phyloP scores from a whole-genome alignment of 2,329 filamentous ascomycete genomes.

The Botrytis paeoniae region DNA sequence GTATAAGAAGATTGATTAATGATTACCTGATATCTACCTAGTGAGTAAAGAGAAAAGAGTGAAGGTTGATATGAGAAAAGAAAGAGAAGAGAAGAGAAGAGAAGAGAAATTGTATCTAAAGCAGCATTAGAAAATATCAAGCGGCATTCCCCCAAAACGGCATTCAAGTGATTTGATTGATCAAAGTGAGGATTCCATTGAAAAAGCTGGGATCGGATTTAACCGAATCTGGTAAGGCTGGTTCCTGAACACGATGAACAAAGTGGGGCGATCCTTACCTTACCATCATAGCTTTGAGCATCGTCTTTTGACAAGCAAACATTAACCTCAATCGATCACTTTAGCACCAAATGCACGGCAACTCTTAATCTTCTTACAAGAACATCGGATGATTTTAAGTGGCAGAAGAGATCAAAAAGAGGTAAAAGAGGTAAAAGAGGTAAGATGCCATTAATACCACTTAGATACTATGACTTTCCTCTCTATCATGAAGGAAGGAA shows the following conservation, averaged over 20 bases:
- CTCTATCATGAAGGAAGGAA: neutral
- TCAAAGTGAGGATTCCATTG: neutral
- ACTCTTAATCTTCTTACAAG: neutral
- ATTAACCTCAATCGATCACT: neutral
- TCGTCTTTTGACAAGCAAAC: slow-evolving; percentile 5
- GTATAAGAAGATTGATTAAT: no score
- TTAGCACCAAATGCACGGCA: neutral
- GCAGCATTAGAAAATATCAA: neutral
- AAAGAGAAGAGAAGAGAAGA: no score
- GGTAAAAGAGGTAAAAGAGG: neutral
- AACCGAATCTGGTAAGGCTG: neutral
- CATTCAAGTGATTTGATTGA: neutral
- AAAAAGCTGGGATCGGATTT: neutral
- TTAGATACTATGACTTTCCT: neutral
- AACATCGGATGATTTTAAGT: neutral
- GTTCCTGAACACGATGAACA: neutral
- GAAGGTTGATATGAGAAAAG: neutral
- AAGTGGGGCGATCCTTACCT: slow-evolving; percentile 3
- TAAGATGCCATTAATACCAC: neutral
- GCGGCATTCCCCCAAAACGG: neutral
- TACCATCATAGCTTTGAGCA: neutral
- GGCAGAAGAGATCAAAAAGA: neutral
- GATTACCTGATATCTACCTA: no score
- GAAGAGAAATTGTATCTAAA: neutral
- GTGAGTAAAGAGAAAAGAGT: neutral